Percentiles rank a stretch among this genome's conserved stretches.
phyloP scores from a whole-genome alignment of 2,329 filamentous ascomycete genomes.

The Cladophialophora yegresii region DNA sequence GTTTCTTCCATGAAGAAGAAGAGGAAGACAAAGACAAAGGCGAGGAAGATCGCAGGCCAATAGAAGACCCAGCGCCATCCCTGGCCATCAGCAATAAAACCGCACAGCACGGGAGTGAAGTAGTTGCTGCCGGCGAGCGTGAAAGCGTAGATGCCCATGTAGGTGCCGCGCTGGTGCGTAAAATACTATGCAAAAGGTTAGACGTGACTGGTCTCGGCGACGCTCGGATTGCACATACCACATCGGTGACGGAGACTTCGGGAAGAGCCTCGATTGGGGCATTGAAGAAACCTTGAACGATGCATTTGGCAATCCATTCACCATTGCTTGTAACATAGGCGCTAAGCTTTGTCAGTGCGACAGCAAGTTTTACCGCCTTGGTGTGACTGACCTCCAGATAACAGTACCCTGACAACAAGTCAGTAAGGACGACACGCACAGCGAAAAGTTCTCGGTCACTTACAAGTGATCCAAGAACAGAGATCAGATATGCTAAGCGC shows the following conservation, averaged over 20 bases:
- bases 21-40: conserved; percentile 25
- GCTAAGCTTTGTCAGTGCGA: conserved; percentile 25
- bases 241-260: conserved; percentile 51
- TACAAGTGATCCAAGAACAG: conserved; percentile 41
- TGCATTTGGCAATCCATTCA: conserved; percentile 53
- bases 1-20: conserved; percentile 37
- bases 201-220: background rate
- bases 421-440: background rate
- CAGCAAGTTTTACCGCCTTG: background rate
- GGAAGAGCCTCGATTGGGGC: conserved; percentile 54
- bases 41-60: conserved; percentile 32
- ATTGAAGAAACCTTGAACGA: conserved; percentile 52
- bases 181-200: conserved; percentile 39
- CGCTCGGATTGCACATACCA: conserved; percentile 39
- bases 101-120: conserved; percentile 44
- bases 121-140: conserved; percentile 32
- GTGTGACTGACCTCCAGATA: conserved; percentile 39
- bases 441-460: conserved; percentile 20
- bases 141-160: conserved; percentile 34
- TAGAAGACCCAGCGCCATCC: conserved; percentile 37
- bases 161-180: conserved; percentile 34
- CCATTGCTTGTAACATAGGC: conserved; percentile 50
- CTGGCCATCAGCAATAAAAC: conserved; percentile 36
- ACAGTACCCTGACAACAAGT: conserved; percentile 16
- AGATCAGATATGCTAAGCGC: conserved; percentile 36